Evolutionary conservation across 2,329 filamentous ascomycete genomes (phyloP), one percentile per base, ranked within the genome.

Genomic region (Trichoderma afroharzianum): DNA sequence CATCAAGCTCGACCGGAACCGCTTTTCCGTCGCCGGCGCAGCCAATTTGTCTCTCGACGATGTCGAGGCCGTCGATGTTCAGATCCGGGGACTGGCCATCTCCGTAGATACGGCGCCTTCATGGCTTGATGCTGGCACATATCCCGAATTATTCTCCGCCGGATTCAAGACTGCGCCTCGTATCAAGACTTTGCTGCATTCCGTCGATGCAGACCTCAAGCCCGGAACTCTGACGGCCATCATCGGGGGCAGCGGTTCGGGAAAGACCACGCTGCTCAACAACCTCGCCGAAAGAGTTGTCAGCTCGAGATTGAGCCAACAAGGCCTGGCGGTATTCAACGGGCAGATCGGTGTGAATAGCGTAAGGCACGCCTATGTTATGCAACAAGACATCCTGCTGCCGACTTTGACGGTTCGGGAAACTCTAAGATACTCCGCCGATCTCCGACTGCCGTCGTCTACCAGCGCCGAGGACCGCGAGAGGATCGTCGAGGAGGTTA

Each of bases 371-470:
- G 87, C 90, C 63, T 93, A 94, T 82, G 91, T 92, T 24, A 92
- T 92, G 85, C 91, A 94, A 77, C 91, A 94, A 75, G 92, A 95
- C 76, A 86, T 94, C 15, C 82, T 95, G 1, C 83, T 94, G 0
- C 90, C 92, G 0, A 91, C 91, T 0, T 81, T 95, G 72, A 95
- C 92, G 0, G 92, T 94, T 12, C 85, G 92, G 47, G 92, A 95
- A 78, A 95, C 93, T 0, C 80, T 95, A 26, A 86, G 83, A 70
- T 95, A 94, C 78, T 89, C 92, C 2, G 92, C 92, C 2, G 88
- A 93, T 76, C 81, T 95, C 69, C 87, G 92, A 30, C 82, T 95
- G 0, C 91, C 92, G 0, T 84, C 90, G 0, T 86, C 88, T 0
- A 89, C 88, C 1, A 88, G 86, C 0, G 80, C 84, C 12, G 83